Conservation (phyloP, 108 stramenopile genomes). For the Cyclotella baltica region DNA sequence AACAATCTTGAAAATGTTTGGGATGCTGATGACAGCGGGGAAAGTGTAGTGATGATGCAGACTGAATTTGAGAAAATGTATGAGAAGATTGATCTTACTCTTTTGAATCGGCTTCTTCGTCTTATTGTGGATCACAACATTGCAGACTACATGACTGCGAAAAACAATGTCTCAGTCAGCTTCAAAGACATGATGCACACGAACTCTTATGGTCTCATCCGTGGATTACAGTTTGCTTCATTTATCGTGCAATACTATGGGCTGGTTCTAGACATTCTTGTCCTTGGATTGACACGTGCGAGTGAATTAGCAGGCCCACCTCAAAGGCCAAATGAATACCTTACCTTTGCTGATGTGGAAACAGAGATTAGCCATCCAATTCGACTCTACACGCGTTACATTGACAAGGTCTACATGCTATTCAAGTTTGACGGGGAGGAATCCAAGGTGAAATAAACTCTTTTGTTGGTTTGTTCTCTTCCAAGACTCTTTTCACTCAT, state of each 20-base stretch:
- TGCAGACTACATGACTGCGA: conserved; percentile 99
- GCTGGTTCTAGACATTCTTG: conserved; percentile 94
- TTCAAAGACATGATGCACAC: conserved; percentile 99
- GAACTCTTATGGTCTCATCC: conserved; percentile 97
- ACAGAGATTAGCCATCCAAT: conserved; percentile 97
- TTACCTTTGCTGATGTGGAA: conserved; percentile 94
- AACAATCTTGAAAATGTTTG: conserved; percentile 98
- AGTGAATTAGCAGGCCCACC: conserved; percentile 98
- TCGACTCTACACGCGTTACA: conserved; percentile 97
- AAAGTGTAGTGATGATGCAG: conserved; percentile 97
- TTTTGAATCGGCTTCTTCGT: conserved; percentile 96
- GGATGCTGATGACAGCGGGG: conserved; percentile 92
- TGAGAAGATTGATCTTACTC: conserved; percentile 98
- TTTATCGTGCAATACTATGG: conserved; percentile 99
- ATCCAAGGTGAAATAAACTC: no score
- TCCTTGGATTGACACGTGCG: conserved; percentile 95
- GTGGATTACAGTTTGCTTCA: conserved; percentile 96
- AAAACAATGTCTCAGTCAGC: conserved; percentile 96
- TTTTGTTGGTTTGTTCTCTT: no score
- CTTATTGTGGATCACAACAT: conserved; percentile 99
- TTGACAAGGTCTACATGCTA: conserved; percentile 97
- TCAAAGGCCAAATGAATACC: conserved; percentile 96
- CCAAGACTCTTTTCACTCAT: no score
- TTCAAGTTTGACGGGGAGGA: conserved; percentile 97
- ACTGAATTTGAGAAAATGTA: conserved; percentile 97